Percentiles rank a stretch among this genome's conserved stretches.
phyloP scores from a whole-genome alignment of 2,329 filamentous ascomycete genomes.

The Colletotrichum sp. region DNA sequence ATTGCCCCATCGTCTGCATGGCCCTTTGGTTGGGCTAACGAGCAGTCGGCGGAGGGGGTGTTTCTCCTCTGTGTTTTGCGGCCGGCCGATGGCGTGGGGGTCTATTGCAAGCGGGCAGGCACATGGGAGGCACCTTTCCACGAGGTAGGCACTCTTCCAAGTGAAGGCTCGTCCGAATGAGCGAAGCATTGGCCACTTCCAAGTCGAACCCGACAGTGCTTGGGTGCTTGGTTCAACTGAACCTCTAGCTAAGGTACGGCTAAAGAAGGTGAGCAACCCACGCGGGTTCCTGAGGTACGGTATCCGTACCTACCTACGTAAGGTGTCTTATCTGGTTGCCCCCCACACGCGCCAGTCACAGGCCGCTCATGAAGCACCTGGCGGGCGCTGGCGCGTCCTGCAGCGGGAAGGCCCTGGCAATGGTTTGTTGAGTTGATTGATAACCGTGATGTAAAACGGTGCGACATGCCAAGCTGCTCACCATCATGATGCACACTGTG shows the following conservation, averaged over 20 bases:
- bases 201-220: background rate
- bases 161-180: background rate
- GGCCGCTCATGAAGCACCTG: background rate
- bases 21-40: background rate
- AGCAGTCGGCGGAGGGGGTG: background rate
- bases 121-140: background rate
- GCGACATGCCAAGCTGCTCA: background rate
- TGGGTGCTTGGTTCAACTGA: background rate
- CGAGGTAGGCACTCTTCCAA: background rate
- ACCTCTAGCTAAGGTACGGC: background rate
- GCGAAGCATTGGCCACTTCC: background rate
- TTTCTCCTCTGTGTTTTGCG: background rate
- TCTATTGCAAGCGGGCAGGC: background rate
- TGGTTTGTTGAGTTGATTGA: constrained; percentile 12
- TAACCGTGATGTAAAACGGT: constrained; percentile 13
- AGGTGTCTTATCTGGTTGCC: constrained; percentile 9
- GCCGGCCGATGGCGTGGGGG: background rate
- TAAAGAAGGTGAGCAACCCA: background rate
- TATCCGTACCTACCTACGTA: background rate
- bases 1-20: constrained; percentile 3
- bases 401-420: background rate
- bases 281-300: background rate
- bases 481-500: background rate
- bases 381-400: constrained; percentile 6
- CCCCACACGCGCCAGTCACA: constrained; percentile 14